Evolutionary conservation across 441 rosid genomes (phyloP).

Genomic region (Melastoma candidum): DNA sequence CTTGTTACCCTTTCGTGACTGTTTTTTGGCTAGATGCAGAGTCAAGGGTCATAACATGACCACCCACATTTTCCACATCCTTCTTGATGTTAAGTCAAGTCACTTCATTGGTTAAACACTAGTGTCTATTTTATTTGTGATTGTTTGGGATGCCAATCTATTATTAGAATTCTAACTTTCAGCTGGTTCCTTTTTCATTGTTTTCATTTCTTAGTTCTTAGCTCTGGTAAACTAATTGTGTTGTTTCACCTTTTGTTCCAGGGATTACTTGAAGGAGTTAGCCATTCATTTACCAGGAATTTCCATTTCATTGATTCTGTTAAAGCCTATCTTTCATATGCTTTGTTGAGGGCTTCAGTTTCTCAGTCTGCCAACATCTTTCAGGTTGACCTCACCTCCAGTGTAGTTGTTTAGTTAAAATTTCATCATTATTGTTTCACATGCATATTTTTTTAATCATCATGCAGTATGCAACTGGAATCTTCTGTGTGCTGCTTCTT

Average conservation of each 20-base stretch:
- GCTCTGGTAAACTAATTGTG: too few relatives aligned
- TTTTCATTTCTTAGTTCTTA: neutral
- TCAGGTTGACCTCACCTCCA: conserved; percentile 55
- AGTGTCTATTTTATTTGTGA: too few relatives aligned
- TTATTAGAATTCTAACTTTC: too few relatives aligned
- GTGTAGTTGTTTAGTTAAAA: conserved; percentile 9
- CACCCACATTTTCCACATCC: too few relatives aligned
- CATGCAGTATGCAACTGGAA: conserved; percentile 95
- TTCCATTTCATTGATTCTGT: conserved; percentile 98
- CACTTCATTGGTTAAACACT: too few relatives aligned
- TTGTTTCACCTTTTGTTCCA: conserved; percentile 26
- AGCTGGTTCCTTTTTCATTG: too few relatives aligned
- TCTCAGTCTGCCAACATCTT: conserved; percentile 80
- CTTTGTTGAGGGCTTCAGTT: conserved; percentile 94
- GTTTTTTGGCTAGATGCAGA: too few relatives aligned
- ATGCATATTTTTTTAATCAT: conserved; percentile 7
- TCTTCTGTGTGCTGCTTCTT: conserved; percentile 85
- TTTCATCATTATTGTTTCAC: conserved; percentile 15
- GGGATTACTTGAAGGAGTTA: conserved; percentile 96
- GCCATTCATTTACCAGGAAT: conserved; percentile 85
- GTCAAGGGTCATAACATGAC: too few relatives aligned
- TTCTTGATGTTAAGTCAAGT: too few relatives aligned
- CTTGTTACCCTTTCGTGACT: too few relatives aligned
- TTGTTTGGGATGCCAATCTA: too few relatives aligned
- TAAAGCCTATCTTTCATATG: conserved; percentile 97